These are phyloP conservation scores for Heliosperma pusillum DNA, from an alignment of 148 eudicot species.

Conservation along the genomic window DNA sequence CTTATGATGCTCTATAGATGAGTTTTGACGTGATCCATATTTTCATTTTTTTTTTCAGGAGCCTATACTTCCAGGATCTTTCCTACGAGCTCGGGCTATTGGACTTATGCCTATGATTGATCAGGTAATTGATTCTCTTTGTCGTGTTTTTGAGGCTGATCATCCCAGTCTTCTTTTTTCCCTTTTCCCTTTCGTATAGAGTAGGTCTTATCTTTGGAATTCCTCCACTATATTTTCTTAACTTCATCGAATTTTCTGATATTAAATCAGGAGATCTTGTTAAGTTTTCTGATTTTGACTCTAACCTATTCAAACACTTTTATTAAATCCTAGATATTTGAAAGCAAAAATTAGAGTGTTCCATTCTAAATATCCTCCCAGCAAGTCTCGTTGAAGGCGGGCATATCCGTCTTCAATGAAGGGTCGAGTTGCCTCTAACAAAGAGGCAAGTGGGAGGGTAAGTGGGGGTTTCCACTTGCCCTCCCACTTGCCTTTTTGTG, in stretches of 20 bases:
- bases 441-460: too few relatives aligned
- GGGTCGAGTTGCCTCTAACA: too few relatives aligned
- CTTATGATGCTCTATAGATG: background rate
- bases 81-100: constrained; percentile 92
- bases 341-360: background rate
- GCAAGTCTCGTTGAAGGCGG: too few relatives aligned
- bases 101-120: constrained; percentile 99
- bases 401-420: too few relatives aligned
- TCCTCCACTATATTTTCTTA: background rate
- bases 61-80: constrained; percentile 80
- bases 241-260: background rate
- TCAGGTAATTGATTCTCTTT: constrained; percentile 46
- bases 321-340: background rate
- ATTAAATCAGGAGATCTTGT: background rate
- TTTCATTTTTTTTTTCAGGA: constrained; percentile 41
- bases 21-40: background rate
- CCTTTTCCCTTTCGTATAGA: background rate
- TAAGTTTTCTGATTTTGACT: too few relatives aligned
- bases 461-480: too few relatives aligned
- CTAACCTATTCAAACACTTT: too few relatives aligned
- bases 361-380: background rate
- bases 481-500: too few relatives aligned
- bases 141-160: background rate
- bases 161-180: too few relatives aligned
- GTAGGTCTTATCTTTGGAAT: background rate